Conservation (phyloP, 1,284 basidiomycete genomes). For the Chalciporus sp. region DNA sequence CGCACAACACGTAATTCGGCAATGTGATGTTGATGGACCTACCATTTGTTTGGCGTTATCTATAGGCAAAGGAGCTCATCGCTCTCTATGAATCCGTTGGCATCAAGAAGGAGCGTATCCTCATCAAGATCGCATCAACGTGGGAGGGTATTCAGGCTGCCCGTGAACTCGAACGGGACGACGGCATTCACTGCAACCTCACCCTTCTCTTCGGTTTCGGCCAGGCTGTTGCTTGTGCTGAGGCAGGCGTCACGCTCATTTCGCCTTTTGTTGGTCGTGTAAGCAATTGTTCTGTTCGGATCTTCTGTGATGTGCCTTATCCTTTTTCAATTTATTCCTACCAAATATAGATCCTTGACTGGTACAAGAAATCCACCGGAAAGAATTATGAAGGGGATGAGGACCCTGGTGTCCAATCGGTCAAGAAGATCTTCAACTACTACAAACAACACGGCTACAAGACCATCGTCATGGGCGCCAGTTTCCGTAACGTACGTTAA, state of each 20-base stretch:
- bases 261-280: constrained; percentile 98
- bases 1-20: constrained; percentile 16
- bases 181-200: constrained; percentile 97
- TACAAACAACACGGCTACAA: constrained; percentile 99
- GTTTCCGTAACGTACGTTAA: constrained; percentile 88
- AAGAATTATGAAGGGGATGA: constrained; percentile 84
- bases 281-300: constrained; percentile 38
- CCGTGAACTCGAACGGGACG: constrained; percentile 90
- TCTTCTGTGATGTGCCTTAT: constrained; percentile 16
- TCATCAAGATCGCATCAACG: constrained; percentile 99
- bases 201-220: constrained; percentile 98
- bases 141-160: constrained; percentile 99
- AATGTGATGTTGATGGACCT: constrained; percentile 16
- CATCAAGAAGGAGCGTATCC: constrained; percentile 88
- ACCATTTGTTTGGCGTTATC: constrained; percentile 18
- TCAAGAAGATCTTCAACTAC: constrained; percentile 98
- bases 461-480: constrained; percentile 99
- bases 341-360: constrained; percentile 79
- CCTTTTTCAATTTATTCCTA: constrained; percentile 12
- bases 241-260: constrained; percentile 97
- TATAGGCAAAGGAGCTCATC: constrained; percentile 88
- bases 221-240: constrained; percentile 98
- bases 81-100: constrained; percentile 91
- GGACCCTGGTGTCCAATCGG: constrained; percentile 97
- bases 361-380: constrained; percentile 92